Evolutionary conservation across 306 rosid species (phyloP), one percentile per base, ranked within the genome.

Genomic region (Fagus crenata): DNA sequence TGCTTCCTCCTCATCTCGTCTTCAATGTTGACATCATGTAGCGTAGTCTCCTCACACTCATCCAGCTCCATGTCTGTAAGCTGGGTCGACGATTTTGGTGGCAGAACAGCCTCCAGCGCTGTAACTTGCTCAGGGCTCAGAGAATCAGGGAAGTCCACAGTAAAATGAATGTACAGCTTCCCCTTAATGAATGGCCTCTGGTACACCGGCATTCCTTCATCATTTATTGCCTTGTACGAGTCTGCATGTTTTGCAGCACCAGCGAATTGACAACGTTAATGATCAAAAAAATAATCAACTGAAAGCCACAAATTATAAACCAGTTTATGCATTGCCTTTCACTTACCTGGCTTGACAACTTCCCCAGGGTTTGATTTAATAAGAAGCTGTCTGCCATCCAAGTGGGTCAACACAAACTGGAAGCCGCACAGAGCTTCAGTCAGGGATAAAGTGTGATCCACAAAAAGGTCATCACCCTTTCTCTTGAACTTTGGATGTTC

Each of bases 161-260:
- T 86, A 75, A 94, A 94, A 85, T 92, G 98, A 22, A 94, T 86
- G 88, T 94, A 92, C 3, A 94, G 89, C 83, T 90, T 94, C 1
- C 98, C 98, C 84, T 90, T 94, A 95, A 94, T 94, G 73, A 94
- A 94, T 51, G 97, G 90, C 81, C 96, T 92, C 86, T 88, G 93
- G 75, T 94, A 94, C 78, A 90, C 61, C 0, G 98, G 98, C 98
- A 90, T 94, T 13, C 98, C 98, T 81, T 94, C 98, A 2, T 94
- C 96, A 53, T 92, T 90, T 7, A 92, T 90, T 0, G 91, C 97
- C 90, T 94, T 94, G 78, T 73, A 92, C 7, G 94, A 81, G 86
- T 94, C 97, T 94, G 90, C 76, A 69, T n/a, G 22, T 0, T 49
- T 32, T 61, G 39, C 4, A 68, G 8, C 37, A 49, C 3, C 51